A percentile compares a stretch with the other conserved stretches of the same genome.
Evolutionary conservation across 2,329 filamentous ascomycete genomes (phyloP).

Genomic region (Aspergillus nomiae): DNA sequence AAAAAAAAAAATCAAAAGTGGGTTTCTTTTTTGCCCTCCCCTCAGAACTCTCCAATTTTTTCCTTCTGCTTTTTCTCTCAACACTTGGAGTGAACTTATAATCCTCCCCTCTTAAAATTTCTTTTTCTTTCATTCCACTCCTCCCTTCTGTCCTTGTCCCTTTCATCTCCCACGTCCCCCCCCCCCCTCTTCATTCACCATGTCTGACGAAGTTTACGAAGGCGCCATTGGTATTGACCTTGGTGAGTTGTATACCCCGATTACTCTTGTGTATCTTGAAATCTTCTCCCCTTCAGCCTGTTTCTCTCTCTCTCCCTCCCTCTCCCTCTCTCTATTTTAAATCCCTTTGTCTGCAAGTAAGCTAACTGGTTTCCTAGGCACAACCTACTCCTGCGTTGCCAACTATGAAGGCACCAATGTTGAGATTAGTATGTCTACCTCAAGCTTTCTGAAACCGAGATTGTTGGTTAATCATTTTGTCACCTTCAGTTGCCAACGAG

Average conservation of each 20-base stretch:
- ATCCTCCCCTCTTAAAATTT: constrained; percentile 16
- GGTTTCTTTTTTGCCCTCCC: constrained; percentile 22
- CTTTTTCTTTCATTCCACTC: constrained; percentile 12
- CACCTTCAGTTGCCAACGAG: constrained; percentile 81
- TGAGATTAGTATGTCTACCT: constrained; percentile 77
- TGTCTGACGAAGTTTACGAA: constrained; percentile 98
- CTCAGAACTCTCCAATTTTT: constrained; percentile 19
- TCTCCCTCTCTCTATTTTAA: constrained; percentile 2
- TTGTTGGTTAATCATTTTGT: constrained; percentile 12
- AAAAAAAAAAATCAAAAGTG: constrained; percentile 20
- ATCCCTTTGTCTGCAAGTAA: too few relatives aligned
- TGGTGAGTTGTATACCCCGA: constrained; percentile 60
- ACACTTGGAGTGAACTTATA: constrained; percentile 23
- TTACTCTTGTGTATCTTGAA: constrained; percentile 24
- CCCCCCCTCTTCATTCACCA: constrained; percentile 52
- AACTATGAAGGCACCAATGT: constrained; percentile 99
- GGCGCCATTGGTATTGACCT: constrained; percentile 99
- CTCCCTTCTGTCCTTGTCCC: constrained; percentile 21
- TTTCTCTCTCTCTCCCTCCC: background rate
- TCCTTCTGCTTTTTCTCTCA: constrained; percentile 25
- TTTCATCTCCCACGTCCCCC: constrained; percentile 43
- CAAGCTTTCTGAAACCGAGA: background rate
- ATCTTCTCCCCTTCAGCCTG: constrained; percentile 4
- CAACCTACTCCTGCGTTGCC: constrained; percentile 99
- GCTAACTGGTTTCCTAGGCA: constrained; percentile 63